Base-by-base conservation (phyloP, 1,284 basidiomycete genomes). In the Rhodotorula sp. region DNA sequence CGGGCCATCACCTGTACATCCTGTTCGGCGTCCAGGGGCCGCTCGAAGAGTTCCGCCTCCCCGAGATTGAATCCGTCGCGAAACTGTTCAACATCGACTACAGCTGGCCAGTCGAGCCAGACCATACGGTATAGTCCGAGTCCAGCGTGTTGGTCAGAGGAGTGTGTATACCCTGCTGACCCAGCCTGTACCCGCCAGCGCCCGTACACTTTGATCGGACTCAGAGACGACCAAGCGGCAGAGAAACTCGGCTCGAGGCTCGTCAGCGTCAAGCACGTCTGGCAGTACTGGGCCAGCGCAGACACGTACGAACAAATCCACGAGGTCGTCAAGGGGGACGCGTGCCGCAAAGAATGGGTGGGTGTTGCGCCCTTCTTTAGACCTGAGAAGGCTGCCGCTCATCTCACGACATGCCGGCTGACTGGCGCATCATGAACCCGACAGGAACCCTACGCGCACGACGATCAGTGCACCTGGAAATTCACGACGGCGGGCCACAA, bases 401-500 rank as follows among this genome's bases (percentile, higher is more conserved):
- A 26, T 29, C 18, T 46, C 45, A 10, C 45, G 20, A 24, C 8
- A 26, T 29, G 51, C 24, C 22, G 20, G 30, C 56, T 59, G 17
- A 44, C 33, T 33, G 12, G 33, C 33, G 33, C 4, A 33, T 7
- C 33, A 33, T 33, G 33, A 33, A 46, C 53, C 22, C 51, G 29
- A 42, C 60, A 69, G 75, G 69, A 10, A 78, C 81, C 6, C 10
- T 93, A 93, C 77, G 85, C 87, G 2, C 84, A 87, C 77, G 83
- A 86, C 54, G 81, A 83, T 17, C 81, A 89, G 68, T 87, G 87
- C 0, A 88, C 90, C 0, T 95, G 93, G 84, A 89, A 88, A 75
- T 91, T 95, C 79, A 80, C 85, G n/a, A 86, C 95, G 10, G 86
- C 87, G 10, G 88, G 87, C 1, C 88, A 89, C 77, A 91, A 91